Evolutionary conservation across 2,329 filamentous ascomycete species (phyloP).

Genomic region (Fusarium caatingaense): DNA sequence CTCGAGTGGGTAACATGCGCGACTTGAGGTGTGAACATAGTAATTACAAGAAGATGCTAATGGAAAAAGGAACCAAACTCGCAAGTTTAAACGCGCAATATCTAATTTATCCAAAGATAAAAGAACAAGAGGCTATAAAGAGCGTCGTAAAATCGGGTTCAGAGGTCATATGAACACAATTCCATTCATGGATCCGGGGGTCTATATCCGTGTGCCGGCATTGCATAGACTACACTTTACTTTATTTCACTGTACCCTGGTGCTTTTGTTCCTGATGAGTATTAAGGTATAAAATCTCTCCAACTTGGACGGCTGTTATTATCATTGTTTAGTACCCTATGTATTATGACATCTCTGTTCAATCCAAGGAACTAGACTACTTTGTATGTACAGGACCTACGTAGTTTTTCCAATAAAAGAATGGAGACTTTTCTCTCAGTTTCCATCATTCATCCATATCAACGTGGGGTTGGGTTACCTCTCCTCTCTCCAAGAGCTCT

Average conservation of each 20-base stretch:
- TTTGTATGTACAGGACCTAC: not conserved
- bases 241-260: not conserved
- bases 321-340: not conserved
- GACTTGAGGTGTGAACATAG: constrained; percentile 32
- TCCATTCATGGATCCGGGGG: constrained; percentile 21
- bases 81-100: constrained; percentile 2
- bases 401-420: not conserved
- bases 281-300: not conserved
- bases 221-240: not conserved
- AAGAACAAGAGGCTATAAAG: not conserved
- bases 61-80: not conserved
- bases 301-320: not conserved
- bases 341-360: not conserved
- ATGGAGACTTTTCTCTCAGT: constrained; percentile 20
- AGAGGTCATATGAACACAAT: constrained; percentile 37
- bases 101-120: constrained; percentile 4
- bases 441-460: constrained; percentile 21
- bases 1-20: constrained; percentile 29
- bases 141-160: constrained; percentile 12
- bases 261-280: not conserved
- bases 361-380: not conserved
- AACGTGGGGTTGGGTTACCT: constrained; percentile 32
- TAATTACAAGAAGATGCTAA: constrained; percentile 5
- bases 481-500: not conserved
- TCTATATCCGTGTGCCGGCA: constrained; percentile 7